Evolutionary conservation across 352 stramenopile genomes (phyloP).

Genomic region (Plasmopara muralis): DNA sequence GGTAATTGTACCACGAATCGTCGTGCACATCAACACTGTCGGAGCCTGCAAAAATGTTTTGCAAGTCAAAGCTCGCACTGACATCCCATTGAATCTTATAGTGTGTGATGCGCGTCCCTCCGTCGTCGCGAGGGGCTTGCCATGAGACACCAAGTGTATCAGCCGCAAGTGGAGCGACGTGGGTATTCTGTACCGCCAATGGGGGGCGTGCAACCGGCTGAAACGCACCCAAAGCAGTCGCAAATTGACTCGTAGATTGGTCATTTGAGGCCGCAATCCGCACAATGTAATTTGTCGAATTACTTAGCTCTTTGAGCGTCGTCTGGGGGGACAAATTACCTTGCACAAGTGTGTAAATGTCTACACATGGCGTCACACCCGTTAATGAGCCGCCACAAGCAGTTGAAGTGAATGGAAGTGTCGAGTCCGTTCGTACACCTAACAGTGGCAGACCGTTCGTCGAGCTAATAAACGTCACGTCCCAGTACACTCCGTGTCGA

Average conservation of each 20-base stretch:
- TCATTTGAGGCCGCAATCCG: constrained; percentile 35
- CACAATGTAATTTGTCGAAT: constrained; percentile 38
- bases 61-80: constrained; percentile 71
- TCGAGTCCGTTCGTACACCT: constrained; percentile 29
- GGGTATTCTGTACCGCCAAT: constrained; percentile 20
- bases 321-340: constrained; percentile 32
- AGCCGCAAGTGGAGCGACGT: constrained; percentile 32
- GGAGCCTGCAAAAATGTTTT: constrained; percentile 52
- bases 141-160: constrained; percentile 63
- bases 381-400: constrained; percentile 56
- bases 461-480: constrained; percentile 44
- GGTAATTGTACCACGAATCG: constrained; percentile 16
- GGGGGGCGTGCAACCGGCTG: constrained; percentile 26
- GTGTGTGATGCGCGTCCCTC: constrained; percentile 73
- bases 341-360: constrained; percentile 20
- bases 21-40: constrained; percentile 12
- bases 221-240: constrained; percentile 14
- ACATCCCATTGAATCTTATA: constrained; percentile 93
- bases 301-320: constrained; percentile 13
- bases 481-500: constrained; percentile 61
- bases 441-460: constrained; percentile 39
- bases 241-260: constrained; percentile 26
- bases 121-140: constrained; percentile 51
- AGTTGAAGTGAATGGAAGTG: constrained; percentile 25
- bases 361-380: constrained; percentile 50